These are phyloP conservation scores for Ilex paraguariensis DNA, from an alignment of 305 asterid genomes.

Conservation along the genomic window DNA sequence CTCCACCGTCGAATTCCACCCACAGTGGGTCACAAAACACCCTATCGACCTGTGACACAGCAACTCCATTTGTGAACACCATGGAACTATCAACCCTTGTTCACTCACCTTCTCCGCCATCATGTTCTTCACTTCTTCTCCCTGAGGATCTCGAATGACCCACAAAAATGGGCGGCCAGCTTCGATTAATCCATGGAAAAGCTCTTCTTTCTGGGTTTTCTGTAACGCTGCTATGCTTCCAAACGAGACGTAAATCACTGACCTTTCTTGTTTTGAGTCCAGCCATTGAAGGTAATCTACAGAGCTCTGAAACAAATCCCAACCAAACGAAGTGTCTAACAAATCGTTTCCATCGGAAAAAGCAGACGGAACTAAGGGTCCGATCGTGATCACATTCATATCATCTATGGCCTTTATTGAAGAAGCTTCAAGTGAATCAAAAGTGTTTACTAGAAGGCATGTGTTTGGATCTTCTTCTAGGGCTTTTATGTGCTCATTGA, in stretches of 20 bases:
- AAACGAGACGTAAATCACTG: not conserved
- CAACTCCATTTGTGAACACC: slow-evolving; percentile 1
- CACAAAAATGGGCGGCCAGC: not conserved
- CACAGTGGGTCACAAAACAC: not conserved
- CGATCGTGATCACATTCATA: not conserved
- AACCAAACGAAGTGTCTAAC: not conserved
- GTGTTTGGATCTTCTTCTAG: not conserved
- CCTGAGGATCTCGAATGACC: not conserved
- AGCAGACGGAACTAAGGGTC: not conserved
- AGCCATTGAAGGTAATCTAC: not conserved
- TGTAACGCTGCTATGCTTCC: not conserved
- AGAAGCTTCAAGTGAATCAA: not conserved
- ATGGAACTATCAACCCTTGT: not conserved
- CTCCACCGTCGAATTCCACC: slow-evolving; percentile 1
- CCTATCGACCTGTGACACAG: not conserved
- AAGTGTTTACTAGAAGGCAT: not conserved
- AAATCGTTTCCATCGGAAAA: not conserved
- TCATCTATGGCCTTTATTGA: not conserved
- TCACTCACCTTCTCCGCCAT: not conserved
- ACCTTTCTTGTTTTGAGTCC: not conserved
- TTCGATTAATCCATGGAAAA: not conserved
- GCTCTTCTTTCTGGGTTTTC: not conserved
- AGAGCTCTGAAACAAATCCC: not conserved
- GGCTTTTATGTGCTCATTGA: not conserved
- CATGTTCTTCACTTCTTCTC: not conserved